Conservation (phyloP, 2,329 filamentous ascomycete species). For the Fusarium liriodendri region DNA sequence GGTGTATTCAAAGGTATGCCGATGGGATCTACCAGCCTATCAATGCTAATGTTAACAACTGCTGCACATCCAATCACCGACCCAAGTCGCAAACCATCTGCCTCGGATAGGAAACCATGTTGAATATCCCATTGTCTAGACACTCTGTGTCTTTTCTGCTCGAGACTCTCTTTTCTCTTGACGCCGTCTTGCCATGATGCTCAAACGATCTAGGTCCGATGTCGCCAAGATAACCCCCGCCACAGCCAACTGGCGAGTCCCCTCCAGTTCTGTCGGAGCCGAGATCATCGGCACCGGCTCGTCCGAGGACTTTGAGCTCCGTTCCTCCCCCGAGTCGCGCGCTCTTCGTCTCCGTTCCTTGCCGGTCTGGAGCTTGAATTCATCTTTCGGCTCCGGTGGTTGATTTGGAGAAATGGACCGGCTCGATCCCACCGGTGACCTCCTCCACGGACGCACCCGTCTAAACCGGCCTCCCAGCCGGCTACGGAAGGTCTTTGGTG, state of each 20-base stretch:
- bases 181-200: conserved; percentile 38
- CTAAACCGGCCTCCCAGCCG: conserved; percentile 40
- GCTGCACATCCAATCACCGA: conserved; percentile 28
- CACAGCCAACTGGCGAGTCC: conserved; percentile 40
- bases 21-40: conserved; percentile 24
- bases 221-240: conserved; percentile 45
- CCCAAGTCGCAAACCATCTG: conserved; percentile 28
- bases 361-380: conserved; percentile 35
- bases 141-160: conserved; percentile 7
- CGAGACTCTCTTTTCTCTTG: conserved; percentile 10
- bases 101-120: conserved; percentile 29
- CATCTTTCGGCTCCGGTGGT: conserved; percentile 6
- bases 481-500: conserved; percentile 38
- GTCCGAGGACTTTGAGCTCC: conserved; percentile 40
- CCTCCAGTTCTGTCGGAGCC: conserved; percentile 34
- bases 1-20: conserved; percentile 27
- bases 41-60: conserved; percentile 12
- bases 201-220: conserved; percentile 49
- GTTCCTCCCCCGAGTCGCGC: conserved; percentile 42
- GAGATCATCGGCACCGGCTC: conserved; percentile 26
- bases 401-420: conserved; percentile 29
- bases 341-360: conserved; percentile 47
- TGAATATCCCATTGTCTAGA: neutral
- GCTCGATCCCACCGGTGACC: conserved; percentile 32
- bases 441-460: conserved; percentile 40